These are phyloP conservation scores for Knufia petricola DNA, from an alignment of 2,329 filamentous ascomycete species.

Conservation along the genomic window DNA sequence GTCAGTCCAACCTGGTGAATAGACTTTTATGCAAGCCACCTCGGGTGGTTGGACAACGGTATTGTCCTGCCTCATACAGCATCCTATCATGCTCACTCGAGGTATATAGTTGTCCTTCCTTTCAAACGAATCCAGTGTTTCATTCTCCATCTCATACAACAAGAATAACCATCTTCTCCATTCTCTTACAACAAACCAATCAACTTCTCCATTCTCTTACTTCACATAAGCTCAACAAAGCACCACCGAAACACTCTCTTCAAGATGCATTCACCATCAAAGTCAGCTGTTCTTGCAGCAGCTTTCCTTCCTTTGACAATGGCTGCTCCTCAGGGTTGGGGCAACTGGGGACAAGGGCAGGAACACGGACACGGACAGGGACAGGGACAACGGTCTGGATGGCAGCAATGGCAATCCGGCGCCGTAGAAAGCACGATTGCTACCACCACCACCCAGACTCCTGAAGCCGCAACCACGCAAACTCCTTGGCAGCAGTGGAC, in stretches of 20 bases:
- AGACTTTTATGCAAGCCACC: conserved; percentile 2
- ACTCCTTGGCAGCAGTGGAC: conserved; percentile 1
- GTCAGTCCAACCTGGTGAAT: not conserved
- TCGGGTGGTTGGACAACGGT: conserved; percentile 6
- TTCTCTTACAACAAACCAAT: not conserved
- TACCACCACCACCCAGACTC: not conserved
- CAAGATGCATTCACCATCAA: conserved; percentile 9
- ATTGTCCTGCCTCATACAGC: conserved; percentile 5
- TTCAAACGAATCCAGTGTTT: not conserved
- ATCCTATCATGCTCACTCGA: not conserved
- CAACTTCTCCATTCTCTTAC: not conserved
- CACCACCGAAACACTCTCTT: not conserved
- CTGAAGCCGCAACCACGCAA: not conserved
- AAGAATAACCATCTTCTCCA: not conserved
- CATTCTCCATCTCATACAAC: conserved; percentile 7
- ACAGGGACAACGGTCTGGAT: not conserved
- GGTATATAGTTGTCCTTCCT: conserved; percentile 7
- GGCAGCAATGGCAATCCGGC: not conserved
- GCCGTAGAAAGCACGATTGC: not conserved
- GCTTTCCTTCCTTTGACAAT: conserved; percentile 7
- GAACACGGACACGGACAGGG: not conserved
- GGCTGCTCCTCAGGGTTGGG: conserved; percentile 1
- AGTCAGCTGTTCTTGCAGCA: conserved; percentile 6
- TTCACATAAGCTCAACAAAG: not conserved
- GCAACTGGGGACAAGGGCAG: no score